Conservation (phyloP, 768 basidiomycete species). For the Mycena floridula region DNA sequence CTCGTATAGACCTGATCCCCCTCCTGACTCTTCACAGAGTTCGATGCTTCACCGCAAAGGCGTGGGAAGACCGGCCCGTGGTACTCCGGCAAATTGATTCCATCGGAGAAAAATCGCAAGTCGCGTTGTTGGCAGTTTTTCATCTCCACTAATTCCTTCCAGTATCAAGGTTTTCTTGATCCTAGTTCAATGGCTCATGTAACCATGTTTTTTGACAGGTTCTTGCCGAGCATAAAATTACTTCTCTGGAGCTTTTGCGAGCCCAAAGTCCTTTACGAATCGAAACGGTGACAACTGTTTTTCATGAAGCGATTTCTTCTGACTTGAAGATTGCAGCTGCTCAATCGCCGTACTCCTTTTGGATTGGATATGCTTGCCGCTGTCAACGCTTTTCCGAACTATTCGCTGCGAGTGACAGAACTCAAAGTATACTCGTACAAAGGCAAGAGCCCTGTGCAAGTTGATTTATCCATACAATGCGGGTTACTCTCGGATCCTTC, state of each 20-base stretch:
- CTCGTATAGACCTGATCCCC: too few species aligned
- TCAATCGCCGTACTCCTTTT: conserved; percentile 72
- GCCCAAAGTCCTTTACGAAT: conserved; percentile 53
- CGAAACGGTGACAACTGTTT: conserved; percentile 45
- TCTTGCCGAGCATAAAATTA: conserved; percentile 68
- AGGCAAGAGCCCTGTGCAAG: conserved; percentile 47
- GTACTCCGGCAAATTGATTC: conserved; percentile 83
- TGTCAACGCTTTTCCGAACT: conserved; percentile 60
- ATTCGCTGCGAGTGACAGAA: conserved; percentile 48
- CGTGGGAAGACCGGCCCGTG: conserved; percentile 87
- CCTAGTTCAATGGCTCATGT: conserved; percentile 12
- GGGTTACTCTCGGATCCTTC: conserved; percentile 31
- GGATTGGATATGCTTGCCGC: conserved; percentile 62
- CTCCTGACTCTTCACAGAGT: conserved; percentile 34
- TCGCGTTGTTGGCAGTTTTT: conserved; percentile 4
- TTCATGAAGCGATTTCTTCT: not conserved
- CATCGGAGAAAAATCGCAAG: conserved; percentile 92
- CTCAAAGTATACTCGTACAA: conserved; percentile 32
- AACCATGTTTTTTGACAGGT: conserved; percentile 35
- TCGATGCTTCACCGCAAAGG: conserved; percentile 74
- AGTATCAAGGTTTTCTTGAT: conserved; percentile 26
- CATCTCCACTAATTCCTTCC: not conserved
- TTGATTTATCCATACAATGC: conserved; percentile 55
- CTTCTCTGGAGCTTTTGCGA: conserved; percentile 49
- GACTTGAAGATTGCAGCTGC: conserved; percentile 44